Evolutionary conservation across 805 yeast genomes (phyloP), one percentile per base, ranked within the genome.

Genomic region (Ascoidea rubescens): DNA sequence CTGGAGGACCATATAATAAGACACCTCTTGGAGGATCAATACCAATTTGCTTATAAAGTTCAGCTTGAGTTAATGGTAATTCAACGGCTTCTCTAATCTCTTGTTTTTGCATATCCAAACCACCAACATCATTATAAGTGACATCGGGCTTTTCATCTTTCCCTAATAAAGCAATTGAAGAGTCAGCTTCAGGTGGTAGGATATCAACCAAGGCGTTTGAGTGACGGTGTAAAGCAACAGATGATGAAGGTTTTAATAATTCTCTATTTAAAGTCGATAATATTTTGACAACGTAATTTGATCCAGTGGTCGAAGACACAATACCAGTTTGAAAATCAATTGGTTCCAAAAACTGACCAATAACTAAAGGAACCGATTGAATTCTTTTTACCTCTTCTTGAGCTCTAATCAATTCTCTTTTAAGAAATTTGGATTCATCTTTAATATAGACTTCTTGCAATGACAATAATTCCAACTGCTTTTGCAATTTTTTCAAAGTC

Each of bases 11-110:
- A 69, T 93, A 93, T 55, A 93, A 73, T 59, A 93, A 71, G 33
- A 93, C 99, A 62, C 99, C 99, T 59, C 98, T 82, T 57, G 99
- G 99, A 17, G 99, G 99, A 62, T 93, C 98, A 58, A 93, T 90
- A 70, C 99, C 99, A 63, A 93, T 93, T 69, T 93, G 98, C 63
- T 87, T 85, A 70, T 93, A 93, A 58, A 95, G 74, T 62, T 95
- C 99, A 45, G 93, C 95, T 66, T 93, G 98, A 14, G 96, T 85
- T 62, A 93, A 76, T 10, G 99, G 99, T 60, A 93, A 75, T 68
- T 93, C 99, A 14, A 93, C 98, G 1, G 99, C 99, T 71, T 93
- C 99, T 64, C 97, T 80, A 57, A 93, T 93, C 71, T 93, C 99
- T 69, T 95, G 99, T 62, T 93, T 95, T 69, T 93, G 99, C 96